Percentiles rank a stretch among this genome's conserved stretches.
Conservation (phyloP, 495 filamentous ascomycete species). For the Penicillium paxilli region DNA sequence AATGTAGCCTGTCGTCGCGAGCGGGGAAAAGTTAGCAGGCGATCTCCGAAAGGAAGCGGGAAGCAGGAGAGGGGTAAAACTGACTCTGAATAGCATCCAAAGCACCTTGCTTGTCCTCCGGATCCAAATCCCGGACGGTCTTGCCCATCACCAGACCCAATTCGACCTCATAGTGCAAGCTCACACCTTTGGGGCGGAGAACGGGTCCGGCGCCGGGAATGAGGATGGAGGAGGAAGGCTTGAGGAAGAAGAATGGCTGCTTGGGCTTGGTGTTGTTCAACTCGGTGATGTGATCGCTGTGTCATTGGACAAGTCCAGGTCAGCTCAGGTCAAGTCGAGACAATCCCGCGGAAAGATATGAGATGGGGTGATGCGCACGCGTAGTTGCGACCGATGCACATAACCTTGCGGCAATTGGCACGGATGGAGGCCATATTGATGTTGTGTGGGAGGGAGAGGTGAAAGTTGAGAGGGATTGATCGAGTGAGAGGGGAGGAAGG, state of each 20-base stretch:
- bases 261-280: conserved; percentile 81
- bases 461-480: not conserved
- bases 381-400: conserved; percentile 98
- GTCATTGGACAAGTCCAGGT: not conserved
- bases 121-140: conserved; percentile 68
- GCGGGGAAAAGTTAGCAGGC: not conserved
- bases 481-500: not conserved
- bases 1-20: conserved; percentile 67
- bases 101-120: conserved; percentile 54
- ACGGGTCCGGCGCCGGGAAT: conserved; percentile 78
- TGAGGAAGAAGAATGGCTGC: conserved; percentile 98
- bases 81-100: conserved; percentile 51
- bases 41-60: not conserved
- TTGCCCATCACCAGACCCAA: conserved; percentile 85
- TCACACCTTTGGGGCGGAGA: conserved; percentile 75
- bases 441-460: not conserved
- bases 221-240: conserved; percentile 82
- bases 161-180: conserved; percentile 94
- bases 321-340: not conserved
- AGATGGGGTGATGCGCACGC: conserved; percentile 59
- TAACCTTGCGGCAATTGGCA: conserved; percentile 77
- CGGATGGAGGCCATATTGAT: conserved; percentile 38
- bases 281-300: conserved; percentile 90
- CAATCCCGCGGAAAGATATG: not conserved
- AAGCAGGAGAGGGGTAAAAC: conserved; percentile 7